Conservation (phyloP, 495 filamentous ascomycete species). For the Tuber melanosporum region DNA sequence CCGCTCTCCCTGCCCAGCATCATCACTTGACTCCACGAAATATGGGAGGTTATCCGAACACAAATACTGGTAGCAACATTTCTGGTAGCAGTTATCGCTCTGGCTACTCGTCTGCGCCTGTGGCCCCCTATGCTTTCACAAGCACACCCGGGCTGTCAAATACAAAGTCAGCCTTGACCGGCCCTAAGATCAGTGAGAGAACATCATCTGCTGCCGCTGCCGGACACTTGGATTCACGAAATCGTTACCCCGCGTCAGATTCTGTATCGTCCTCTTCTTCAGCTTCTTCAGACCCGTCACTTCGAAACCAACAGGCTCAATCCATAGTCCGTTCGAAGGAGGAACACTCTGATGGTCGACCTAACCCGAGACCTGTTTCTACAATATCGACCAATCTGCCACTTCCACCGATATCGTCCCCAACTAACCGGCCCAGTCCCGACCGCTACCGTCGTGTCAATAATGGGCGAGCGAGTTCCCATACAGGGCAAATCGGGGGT, state of each 20-base stretch:
- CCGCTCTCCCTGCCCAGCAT: conserved; percentile 49
- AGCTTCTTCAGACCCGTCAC: conserved; percentile 43
- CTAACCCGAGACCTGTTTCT: conserved; percentile 48
- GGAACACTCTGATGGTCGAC: conserved; percentile 42
- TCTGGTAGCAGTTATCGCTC: conserved; percentile 61
- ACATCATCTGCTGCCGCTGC: conserved; percentile 53
- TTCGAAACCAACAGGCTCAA: conserved; percentile 42
- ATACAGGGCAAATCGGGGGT: conserved; percentile 11
- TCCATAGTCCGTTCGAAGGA: conserved; percentile 35
- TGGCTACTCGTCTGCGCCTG: conserved; percentile 57
- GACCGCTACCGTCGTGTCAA: conserved; percentile 61
- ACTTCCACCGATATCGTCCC: conserved; percentile 47
- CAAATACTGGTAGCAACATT: conserved; percentile 49
- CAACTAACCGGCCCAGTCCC: conserved; percentile 54
- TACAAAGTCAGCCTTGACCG: conserved; percentile 46
- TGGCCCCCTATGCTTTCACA: conserved; percentile 81
- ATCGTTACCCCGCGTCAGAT: conserved; percentile 55
- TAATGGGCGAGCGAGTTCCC: conserved; percentile 37
- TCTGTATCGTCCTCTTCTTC: conserved; percentile 57
- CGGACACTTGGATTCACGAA: conserved; percentile 44
- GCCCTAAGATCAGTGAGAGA: conserved; percentile 53
- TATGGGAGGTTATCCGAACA: conserved; percentile 60
- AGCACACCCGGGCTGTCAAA: conserved; percentile 62
- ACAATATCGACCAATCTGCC: conserved; percentile 49
- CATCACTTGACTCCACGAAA: conserved; percentile 52